phyloP scores from a whole-genome alignment of 2,329 filamentous ascomycete species.

The Diaporthe helianthi region DNA sequence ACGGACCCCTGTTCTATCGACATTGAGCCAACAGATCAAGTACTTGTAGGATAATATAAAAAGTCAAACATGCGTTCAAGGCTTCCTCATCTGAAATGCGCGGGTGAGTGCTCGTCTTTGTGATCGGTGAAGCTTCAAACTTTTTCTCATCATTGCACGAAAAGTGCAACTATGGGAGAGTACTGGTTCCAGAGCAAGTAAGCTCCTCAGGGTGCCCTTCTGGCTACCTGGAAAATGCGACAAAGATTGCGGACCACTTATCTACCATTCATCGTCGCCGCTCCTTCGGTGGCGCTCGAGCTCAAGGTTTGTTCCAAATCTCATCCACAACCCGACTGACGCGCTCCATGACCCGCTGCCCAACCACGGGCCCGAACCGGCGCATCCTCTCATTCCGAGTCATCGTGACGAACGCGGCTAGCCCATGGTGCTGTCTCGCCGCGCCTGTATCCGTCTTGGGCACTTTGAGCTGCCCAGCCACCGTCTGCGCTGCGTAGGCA shows the following conservation, averaged over 20 bases:
- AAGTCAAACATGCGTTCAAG: too few relatives aligned
- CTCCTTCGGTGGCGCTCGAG: constrained; percentile 59
- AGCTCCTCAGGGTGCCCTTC: not conserved
- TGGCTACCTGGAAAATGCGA: not conserved
- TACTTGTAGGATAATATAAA: not conserved
- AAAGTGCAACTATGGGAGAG: not conserved
- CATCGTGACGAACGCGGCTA: constrained; percentile 67
- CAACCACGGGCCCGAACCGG: constrained; percentile 61
- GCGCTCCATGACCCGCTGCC: constrained; percentile 57
- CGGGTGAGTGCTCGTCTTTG: not conserved
- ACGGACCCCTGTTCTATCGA: not conserved
- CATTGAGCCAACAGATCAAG: not conserved
- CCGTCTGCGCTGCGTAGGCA: constrained; percentile 72
- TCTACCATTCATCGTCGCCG: constrained; percentile 1
- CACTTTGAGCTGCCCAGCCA: constrained; percentile 58
- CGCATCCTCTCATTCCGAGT: constrained; percentile 52
- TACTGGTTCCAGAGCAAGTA: not conserved
- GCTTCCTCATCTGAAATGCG: too few relatives aligned
- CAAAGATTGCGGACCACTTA: not conserved
- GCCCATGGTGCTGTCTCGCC: constrained; percentile 45
- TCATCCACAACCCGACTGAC: constrained; percentile 60
- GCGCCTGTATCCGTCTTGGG: constrained; percentile 37
- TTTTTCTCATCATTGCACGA: not conserved
- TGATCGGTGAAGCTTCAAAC: not conserved
- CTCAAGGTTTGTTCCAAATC: constrained; percentile 50